A percentile compares a stretch with the other conserved stretches of the same genome.
Evolutionary conservation across 805 yeast species (phyloP).

Genomic region (Candida pseudofarinosa): DNA sequence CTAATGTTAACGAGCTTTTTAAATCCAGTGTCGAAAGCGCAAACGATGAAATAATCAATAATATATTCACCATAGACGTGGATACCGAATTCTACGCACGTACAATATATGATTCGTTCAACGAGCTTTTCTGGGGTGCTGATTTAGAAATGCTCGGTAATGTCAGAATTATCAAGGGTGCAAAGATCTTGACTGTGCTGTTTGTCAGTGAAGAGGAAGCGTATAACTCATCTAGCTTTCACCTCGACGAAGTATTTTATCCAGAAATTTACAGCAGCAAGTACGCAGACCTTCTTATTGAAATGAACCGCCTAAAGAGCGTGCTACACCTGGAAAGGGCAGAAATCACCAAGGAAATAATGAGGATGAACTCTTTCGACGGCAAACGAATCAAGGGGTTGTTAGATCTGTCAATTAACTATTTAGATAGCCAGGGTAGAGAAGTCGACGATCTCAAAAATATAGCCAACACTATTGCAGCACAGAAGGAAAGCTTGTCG

Average conservation of each 20-base stretch:
- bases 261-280: conserved; percentile 31
- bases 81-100: conserved; percentile 25
- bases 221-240: conserved; percentile 15
- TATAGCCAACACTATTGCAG: conserved; percentile 17
- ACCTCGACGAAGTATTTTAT: conserved; percentile 27
- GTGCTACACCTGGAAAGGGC: conserved; percentile 14
- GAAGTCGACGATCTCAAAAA: conserved; percentile 13
- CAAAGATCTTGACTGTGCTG: conserved; percentile 29
- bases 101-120: conserved; percentile 28
- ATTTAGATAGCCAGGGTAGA: conserved; percentile 14
- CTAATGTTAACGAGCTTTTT: conserved; percentile 14
- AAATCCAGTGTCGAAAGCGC: conserved; percentile 26
- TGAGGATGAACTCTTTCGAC: conserved; percentile 34
- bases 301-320: conserved; percentile 15
- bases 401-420: conserved; percentile 18
- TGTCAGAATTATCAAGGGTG: conserved; percentile 23
- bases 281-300: conserved; percentile 15
- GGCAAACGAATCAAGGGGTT: conserved; percentile 33
- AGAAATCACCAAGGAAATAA: conserved; percentile 20
- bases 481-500: conserved; percentile 12
- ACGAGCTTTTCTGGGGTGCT: conserved; percentile 35
- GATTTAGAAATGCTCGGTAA: conserved; percentile 25
- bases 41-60: conserved; percentile 20
- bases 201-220: conserved; percentile 24
- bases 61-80: conserved; percentile 26